These are phyloP conservation scores for Flaveria linearis DNA, from an alignment of 129 eudicot species.

Conservation along the genomic window DNA sequence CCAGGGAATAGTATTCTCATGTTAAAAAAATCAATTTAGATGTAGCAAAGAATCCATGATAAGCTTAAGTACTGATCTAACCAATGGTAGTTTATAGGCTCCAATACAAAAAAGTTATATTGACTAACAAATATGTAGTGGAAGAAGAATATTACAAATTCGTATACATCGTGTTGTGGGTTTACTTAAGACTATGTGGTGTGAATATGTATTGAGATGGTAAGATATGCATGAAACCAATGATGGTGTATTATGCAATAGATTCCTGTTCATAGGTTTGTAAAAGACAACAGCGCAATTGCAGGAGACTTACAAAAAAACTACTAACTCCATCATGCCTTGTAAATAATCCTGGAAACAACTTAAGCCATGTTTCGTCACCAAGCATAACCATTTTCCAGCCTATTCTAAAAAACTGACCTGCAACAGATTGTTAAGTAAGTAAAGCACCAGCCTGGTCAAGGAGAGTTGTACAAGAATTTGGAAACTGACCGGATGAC, in stretches of 20 bases:
- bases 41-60: no score
- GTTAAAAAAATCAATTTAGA: no score
- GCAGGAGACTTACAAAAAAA: constrained; percentile 67
- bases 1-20: no score
- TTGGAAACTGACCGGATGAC: constrained; percentile 6
- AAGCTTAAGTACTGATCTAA: no score
- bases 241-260: background rate
- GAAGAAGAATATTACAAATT: background rate
- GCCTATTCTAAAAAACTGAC: constrained; percentile 69
- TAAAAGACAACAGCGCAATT: background rate
- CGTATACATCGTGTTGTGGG: constrained; percentile 2
- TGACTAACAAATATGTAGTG: no score
- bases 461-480: background rate
- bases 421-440: constrained; percentile 47
- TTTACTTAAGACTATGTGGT: background rate
- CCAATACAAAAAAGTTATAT: no score
- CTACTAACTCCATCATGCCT: constrained; percentile 96
- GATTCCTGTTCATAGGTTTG: no score
- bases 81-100: no score
- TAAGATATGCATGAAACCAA: background rate
- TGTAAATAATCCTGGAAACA: constrained; percentile 76
- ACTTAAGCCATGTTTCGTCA: constrained; percentile 95
- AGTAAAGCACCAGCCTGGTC: constrained; percentile 24
- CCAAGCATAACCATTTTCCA: constrained; percentile 98
- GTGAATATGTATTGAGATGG: background rate